A percentile compares a stretch with the other conserved stretches of the same genome.
These are phyloP conservation scores for Phytopythium mirpurense DNA, from an alignment of 352 stramenopile genomes.

Conservation along the genomic window DNA sequence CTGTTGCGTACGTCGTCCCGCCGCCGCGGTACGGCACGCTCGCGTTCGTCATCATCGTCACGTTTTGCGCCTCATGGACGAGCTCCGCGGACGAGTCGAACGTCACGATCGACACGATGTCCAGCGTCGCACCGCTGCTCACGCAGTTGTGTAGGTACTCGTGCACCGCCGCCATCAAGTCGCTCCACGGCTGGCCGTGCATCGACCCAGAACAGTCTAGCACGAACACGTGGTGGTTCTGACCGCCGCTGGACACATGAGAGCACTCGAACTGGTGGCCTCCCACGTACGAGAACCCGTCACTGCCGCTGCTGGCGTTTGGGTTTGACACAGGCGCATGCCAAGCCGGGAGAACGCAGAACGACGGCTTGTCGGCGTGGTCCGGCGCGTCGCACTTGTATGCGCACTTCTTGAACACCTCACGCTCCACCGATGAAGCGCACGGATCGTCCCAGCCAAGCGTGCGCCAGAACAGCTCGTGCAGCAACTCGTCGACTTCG, in stretches of 20 bases:
- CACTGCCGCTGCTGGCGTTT: neutral
- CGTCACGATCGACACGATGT: conserved; percentile 70
- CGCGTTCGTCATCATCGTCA: conserved; percentile 1
- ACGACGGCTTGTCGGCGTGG: conserved; percentile 50
- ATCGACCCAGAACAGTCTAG: conserved; percentile 80
- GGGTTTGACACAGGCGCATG: conserved; percentile 31
- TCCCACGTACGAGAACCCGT: conserved; percentile 49
- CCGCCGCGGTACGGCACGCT: conserved; percentile 24
- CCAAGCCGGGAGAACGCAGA: conserved; percentile 65
- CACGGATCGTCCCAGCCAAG: conserved; percentile 74
- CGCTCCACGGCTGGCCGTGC: conserved; percentile 42
- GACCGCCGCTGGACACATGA: conserved; percentile 38
- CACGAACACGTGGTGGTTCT: conserved; percentile 78
- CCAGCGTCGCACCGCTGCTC: conserved; percentile 32
- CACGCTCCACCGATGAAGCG: conserved; percentile 40
- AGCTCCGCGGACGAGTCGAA: conserved; percentile 33
- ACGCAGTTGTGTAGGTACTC: conserved; percentile 72
- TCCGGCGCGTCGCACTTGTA: conserved; percentile 67
- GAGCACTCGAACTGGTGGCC: conserved; percentile 77
- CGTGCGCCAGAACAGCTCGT: conserved; percentile 74
- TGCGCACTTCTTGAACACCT: conserved; percentile 65
- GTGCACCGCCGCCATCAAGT: conserved; percentile 50
- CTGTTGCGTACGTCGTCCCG: conserved; percentile 44
- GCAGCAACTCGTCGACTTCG: conserved; percentile 64
- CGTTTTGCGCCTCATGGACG: neutral